Percentiles rank a stretch among this genome's conserved stretches.
Conservation (phyloP, 371 early-diverging fungal species). For the Conidiobolus incongruus region DNA sequence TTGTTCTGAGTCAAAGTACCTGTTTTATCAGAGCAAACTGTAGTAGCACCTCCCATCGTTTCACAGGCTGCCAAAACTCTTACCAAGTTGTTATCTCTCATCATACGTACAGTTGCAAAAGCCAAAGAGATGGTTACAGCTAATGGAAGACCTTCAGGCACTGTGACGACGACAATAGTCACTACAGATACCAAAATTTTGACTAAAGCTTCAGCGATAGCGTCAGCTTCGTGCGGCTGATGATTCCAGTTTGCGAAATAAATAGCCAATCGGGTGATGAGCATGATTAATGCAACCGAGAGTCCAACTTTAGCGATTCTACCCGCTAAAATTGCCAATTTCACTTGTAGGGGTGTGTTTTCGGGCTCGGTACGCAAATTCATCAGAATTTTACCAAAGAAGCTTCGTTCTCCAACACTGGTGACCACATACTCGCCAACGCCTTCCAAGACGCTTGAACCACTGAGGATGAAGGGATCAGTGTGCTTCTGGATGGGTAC, state of each 20-base stretch:
- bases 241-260: slow-evolving; percentile 15
- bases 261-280: slow-evolving; percentile 31
- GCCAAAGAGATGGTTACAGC: slow-evolving; percentile 56
- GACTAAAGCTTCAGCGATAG: no score
- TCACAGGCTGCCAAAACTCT: slow-evolving; percentile 75
- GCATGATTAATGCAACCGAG: slow-evolving; percentile 32
- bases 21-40: slow-evolving; percentile 79
- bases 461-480: slow-evolving; percentile 49
- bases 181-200: no score
- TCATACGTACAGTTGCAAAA: slow-evolving; percentile 35
- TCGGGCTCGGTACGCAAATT: slow-evolving; percentile 16
- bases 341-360: slow-evolving; percentile 44
- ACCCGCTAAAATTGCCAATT: slow-evolving; percentile 36
- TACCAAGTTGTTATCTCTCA: slow-evolving; percentile 48
- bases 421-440: slow-evolving; percentile 43
- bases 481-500: slow-evolving; percentile 9
- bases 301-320: slow-evolving; percentile 46
- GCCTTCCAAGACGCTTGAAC: slow-evolving; percentile 55
- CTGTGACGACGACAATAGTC: slow-evolving; percentile 52
- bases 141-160: slow-evolving; percentile 57
- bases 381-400: slow-evolving; percentile 58
- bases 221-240: slow-evolving; percentile 3
- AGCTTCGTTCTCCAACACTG: slow-evolving; percentile 38
- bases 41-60: slow-evolving; percentile 84
- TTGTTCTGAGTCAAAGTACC: slow-evolving; percentile 76